phyloP scores from a whole-genome alignment of 805 yeast species.

The Pichia occidentalis region DNA sequence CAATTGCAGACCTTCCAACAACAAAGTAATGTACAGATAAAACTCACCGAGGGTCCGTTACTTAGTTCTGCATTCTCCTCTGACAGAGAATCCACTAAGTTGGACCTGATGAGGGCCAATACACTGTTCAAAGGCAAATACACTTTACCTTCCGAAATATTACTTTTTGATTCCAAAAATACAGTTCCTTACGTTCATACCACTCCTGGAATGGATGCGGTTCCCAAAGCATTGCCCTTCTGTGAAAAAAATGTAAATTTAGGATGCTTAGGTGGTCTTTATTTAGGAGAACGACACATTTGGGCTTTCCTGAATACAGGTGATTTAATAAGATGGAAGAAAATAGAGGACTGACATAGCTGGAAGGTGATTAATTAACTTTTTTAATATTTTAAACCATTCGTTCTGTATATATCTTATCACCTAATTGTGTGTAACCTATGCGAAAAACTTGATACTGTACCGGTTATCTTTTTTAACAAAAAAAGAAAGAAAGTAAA shows the following conservation, averaged over 20 bases:
- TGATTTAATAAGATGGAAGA: conserved; percentile 35
- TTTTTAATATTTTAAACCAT: too few species aligned
- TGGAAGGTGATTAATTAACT: too few species aligned
- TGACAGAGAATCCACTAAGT: background rate
- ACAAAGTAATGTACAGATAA: conserved; percentile 1
- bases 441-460: too few species aligned
- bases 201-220: conserved; percentile 18
- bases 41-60: conserved; percentile 1
- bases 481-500: too few species aligned
- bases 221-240: conserved; percentile 30
- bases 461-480: too few species aligned
- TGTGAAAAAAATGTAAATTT: conserved; percentile 28
- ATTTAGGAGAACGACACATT: conserved; percentile 26
- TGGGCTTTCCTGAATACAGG: conserved; percentile 35
- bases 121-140: background rate
- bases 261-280: conserved; percentile 30
- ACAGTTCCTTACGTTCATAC: conserved; percentile 21
- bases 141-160: background rate
- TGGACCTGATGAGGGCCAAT: background rate
- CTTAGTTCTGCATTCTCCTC: background rate
- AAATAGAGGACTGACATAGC: too few species aligned
- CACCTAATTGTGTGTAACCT: too few species aligned
- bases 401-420: too few species aligned
- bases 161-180: background rate
- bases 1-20: conserved; percentile 6